Base-by-base conservation (phyloP, 345 rosid genomes). In the Salix arbutifolia region DNA sequence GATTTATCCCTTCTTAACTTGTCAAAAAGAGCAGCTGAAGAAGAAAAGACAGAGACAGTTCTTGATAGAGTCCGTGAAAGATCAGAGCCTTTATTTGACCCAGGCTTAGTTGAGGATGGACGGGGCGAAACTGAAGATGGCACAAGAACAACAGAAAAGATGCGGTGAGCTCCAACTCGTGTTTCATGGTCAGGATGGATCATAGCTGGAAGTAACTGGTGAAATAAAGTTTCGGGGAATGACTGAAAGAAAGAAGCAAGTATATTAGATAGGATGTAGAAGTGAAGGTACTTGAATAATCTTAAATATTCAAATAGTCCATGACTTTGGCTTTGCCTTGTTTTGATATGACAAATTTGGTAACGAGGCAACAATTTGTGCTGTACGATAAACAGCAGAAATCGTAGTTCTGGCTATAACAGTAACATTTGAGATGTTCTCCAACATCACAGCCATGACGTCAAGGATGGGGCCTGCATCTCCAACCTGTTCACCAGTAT, bases 11-110 rank as follows among this genome's bases (percentile, higher is more conserved):
- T 89, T 85, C 77, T 87, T 71, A 92, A 84, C 93, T 96, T 94
- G 84, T 96, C 94, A 78, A 94, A 94, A 77, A 96, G 94, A 73
- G 99, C 99, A 80, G 98, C 97, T 18, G 98, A 96, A 61, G 99
- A 96, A 85, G 99, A 96, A 85, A 96, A 96, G 77, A 89, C 99
- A 61, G 97, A 96, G 19, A 93, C 98, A 28, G 93, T 90, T 89
- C 98, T 94, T 52, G 97, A 94, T 65, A 96, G 94, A 10, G 97
- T 86, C 79, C 94, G 87, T 62, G 89, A 84, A 87, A 90, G 87
- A 71, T 86, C 87, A 60, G 83, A 76, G 67, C 87, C 89, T 82
- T 85, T 91, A 88, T 85, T 84, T 74, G 86, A 67, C 28, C 84
- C 85, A 74, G 78, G 53, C 79, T 69, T 71, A 74, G 72, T 65